A percentile compares a stretch with the other conserved stretches of the same genome.
Conservation (phyloP, 2,329 filamentous ascomycete genomes). For the Fusarium heterosporum region DNA sequence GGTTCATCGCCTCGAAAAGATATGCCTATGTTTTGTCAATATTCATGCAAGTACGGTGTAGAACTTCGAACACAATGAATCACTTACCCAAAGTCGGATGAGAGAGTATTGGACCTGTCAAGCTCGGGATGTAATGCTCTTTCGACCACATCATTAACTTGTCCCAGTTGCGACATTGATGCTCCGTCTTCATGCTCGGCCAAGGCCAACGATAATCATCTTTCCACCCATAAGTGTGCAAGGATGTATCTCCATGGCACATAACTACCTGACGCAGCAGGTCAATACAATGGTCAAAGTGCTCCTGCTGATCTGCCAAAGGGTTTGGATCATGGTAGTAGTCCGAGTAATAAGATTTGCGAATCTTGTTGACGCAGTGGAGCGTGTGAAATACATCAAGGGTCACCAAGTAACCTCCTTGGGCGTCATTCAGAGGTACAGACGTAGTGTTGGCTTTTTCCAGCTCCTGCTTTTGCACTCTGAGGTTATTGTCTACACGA, state of each 20-base stretch:
- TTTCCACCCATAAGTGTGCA: conserved; percentile 12
- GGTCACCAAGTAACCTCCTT: conserved; percentile 9
- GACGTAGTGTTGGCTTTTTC: conserved; percentile 9
- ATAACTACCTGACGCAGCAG: conserved; percentile 12
- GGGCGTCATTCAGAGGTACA: neutral
- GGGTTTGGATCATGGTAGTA: conserved; percentile 16
- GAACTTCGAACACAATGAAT: too few species aligned
- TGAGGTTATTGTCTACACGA: neutral
- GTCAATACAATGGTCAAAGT: conserved; percentile 18
- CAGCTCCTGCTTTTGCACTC: conserved; percentile 1
- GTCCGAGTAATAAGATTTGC: conserved; percentile 7
- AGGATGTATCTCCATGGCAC: conserved; percentile 13
- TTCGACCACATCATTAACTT: conserved; percentile 12
- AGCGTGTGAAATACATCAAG: conserved; percentile 14
- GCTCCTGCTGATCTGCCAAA: conserved; percentile 8
- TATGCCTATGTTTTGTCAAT: neutral
- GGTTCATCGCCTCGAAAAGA: neutral
- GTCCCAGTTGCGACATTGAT: conserved; percentile 10
- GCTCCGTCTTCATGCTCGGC: conserved; percentile 10
- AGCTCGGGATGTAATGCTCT: conserved; percentile 5
- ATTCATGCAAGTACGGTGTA: too few species aligned
- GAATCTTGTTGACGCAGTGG: conserved; percentile 10
- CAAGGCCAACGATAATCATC: conserved; percentile 15
- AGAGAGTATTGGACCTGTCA: conserved; percentile 2
- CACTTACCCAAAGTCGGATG: conserved; percentile 10